These are phyloP conservation scores for Mycena capillaripes DNA, from an alignment of 768 basidiomycete species.

Conservation along the genomic window DNA sequence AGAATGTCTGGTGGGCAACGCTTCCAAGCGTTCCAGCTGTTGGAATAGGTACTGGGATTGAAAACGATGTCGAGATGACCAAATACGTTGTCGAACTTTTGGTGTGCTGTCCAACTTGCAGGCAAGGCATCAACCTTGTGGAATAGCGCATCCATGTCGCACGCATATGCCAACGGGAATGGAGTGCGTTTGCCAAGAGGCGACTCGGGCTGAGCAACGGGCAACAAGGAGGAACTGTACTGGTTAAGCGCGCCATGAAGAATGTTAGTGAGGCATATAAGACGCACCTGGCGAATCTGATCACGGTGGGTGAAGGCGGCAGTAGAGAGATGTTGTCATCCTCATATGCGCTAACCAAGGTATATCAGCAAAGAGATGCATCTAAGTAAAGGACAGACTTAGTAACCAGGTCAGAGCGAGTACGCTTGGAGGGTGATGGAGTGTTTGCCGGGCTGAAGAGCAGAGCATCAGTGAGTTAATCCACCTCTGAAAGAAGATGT, in stretches of 20 bases:
- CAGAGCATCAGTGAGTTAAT: too few relatives aligned
- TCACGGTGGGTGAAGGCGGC: too few relatives aligned
- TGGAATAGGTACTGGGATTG: conserved; percentile 1
- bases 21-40: conserved; percentile 5
- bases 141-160: conserved; percentile 9
- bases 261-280: background rate
- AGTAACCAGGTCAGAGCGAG: too few relatives aligned
- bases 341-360: too few relatives aligned
- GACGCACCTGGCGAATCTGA: too few relatives aligned
- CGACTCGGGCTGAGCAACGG: too few relatives aligned
- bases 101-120: background rate
- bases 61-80: background rate
- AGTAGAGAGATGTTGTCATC: too few relatives aligned
- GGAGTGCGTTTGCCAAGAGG: background rate
- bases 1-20: background rate
- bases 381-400: too few relatives aligned
- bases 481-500: background rate
- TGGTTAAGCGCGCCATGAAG: background rate
- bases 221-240: background rate
- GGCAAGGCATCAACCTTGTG: background rate
- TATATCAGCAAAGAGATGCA: too few relatives aligned
- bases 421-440: too few relatives aligned
- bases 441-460: too few relatives aligned
- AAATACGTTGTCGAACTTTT: background rate
- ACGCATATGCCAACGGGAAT: conserved; percentile 2